Percentiles rank a stretch among this genome's conserved stretches.
Evolutionary conservation across 2,329 filamentous ascomycete genomes (phyloP).

Genomic region (Trichoderma breve): DNA sequence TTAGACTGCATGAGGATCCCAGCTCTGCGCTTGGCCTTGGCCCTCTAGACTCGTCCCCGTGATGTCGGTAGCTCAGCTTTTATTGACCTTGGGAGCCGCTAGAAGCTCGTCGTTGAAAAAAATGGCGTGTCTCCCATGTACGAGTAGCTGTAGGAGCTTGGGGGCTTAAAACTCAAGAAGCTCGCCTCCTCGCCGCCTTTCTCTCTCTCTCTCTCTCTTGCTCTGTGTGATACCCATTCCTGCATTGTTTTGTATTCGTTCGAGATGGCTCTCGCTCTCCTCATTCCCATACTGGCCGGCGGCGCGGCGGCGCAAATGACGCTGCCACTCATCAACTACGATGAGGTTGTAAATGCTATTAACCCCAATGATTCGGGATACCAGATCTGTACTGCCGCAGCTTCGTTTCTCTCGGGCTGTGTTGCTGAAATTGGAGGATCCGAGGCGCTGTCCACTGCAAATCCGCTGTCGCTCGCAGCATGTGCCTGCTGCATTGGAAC

Average conservation of each 20-base stretch:
- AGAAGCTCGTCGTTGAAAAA: neutral
- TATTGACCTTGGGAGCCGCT: neutral
- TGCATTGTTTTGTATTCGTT: neutral
- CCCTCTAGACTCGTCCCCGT: conserved; percentile 5
- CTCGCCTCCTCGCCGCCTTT: neutral
- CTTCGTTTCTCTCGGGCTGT: conserved; percentile 27
- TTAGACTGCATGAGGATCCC: conserved; percentile 14
- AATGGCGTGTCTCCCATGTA: neutral
- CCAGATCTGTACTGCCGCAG: conserved; percentile 27
- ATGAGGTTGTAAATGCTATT: conserved; percentile 28
- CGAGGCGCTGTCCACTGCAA: conserved; percentile 26
- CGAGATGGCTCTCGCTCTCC: conserved; percentile 5
- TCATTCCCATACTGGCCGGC: conserved; percentile 24
- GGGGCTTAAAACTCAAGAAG: neutral
- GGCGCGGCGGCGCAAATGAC: conserved; percentile 30
- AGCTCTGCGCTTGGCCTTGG: neutral
- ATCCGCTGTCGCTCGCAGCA: conserved; percentile 24
- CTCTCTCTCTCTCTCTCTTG: neutral
- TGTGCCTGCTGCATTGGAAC: conserved; percentile 32
- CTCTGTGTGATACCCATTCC: neutral
- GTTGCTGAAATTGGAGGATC: conserved; percentile 27
- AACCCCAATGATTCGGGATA: conserved; percentile 28
- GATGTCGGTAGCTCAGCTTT: neutral
- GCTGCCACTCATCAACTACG: conserved; percentile 23
- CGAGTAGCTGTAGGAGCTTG: neutral